Evolutionary conservation across 2,329 filamentous ascomycete species (phyloP), one percentile per base, ranked within the genome.

Genomic region (Chrysoporthe cubensis): DNA sequence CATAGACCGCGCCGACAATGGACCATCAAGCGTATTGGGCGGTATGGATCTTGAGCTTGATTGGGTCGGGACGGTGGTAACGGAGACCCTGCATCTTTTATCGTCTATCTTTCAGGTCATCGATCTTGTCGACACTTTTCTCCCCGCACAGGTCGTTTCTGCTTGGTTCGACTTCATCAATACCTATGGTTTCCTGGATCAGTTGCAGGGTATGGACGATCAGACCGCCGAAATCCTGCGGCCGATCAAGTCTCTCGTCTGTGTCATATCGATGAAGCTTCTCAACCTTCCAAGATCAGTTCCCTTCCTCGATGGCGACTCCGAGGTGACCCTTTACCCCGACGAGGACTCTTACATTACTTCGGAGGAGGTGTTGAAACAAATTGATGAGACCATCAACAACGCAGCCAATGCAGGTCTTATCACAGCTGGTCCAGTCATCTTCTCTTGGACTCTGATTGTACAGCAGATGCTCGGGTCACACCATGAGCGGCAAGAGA

Each of bases 401-500:
- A 81, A 83, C 66, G 87, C 89, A 8, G 85, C 88, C 14, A 83
- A 83, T 40, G 75, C 79, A 26, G 85, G 85, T 18, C 82, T 87
- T n/a, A 81, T 83, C 48, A 87, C 87, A 46, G 91, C 91, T 26
- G 88, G 87, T 66, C 92, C 93, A 1, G 88, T 92, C 21, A 85
- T 93, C 26, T 91, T 96, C 72, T 88, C 91, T 3, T 98, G 94
- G 94, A 88, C 90, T 4, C 82, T 95, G 60, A 86, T 97, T 37
- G 82, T 94, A 11, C 87, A 91, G 73, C 84, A 86, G 37, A 88
- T 96, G 80, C 87, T 88, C 71, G 80, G 87, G 54, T 86, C 87
- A 14, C 90, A 89, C 71, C 83, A 87, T 66, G 83, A 83, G 62
- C 83, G 90, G 58, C 87, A 87, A 50, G 89, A 91, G 75, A 84